Conservation (phyloP, 805 yeast genomes). For the Lipomyces chichibuensis region DNA sequence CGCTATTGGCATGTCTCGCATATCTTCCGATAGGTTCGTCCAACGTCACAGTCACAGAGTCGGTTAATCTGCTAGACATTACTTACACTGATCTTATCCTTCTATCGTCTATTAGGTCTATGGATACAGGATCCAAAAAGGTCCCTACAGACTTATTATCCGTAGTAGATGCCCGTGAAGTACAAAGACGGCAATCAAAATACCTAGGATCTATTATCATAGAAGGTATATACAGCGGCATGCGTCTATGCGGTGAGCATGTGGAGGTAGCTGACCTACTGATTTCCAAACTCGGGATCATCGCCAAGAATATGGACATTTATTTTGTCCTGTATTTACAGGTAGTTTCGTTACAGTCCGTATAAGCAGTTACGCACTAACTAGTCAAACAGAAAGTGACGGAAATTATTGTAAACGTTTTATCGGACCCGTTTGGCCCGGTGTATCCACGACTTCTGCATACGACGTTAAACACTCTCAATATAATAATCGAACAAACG, state of each 20-base stretch:
- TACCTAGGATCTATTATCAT: constrained; percentile 12
- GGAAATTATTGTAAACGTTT: constrained; percentile 12
- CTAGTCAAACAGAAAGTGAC: not conserved
- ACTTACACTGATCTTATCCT: constrained; percentile 14
- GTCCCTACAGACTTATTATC: not conserved
- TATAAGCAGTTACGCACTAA: not conserved
- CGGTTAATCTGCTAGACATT: constrained; percentile 10
- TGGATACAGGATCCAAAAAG: constrained; percentile 19
- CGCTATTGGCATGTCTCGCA: constrained; percentile 22
- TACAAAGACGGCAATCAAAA: constrained; percentile 6
- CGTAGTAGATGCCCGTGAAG: not conserved
- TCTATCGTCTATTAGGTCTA: constrained; percentile 21
- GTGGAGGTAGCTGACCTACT: constrained; percentile 25
- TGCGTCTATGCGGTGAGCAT: constrained; percentile 24
- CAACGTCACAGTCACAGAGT: constrained; percentile 18
- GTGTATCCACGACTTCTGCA: constrained; percentile 27
- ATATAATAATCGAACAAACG: constrained; percentile 7
- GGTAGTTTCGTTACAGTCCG: not conserved
- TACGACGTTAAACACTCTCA: constrained; percentile 15
- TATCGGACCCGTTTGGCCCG: constrained; percentile 31
- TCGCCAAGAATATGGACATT: constrained; percentile 18
- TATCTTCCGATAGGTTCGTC: constrained; percentile 32
- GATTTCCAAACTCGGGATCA: constrained; percentile 10
- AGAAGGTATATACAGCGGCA: constrained; percentile 22
- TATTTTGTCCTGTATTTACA: constrained; percentile 23